Conservation (phyloP, 1,284 basidiomycete genomes). For the Singerocomus rubriflavus region DNA sequence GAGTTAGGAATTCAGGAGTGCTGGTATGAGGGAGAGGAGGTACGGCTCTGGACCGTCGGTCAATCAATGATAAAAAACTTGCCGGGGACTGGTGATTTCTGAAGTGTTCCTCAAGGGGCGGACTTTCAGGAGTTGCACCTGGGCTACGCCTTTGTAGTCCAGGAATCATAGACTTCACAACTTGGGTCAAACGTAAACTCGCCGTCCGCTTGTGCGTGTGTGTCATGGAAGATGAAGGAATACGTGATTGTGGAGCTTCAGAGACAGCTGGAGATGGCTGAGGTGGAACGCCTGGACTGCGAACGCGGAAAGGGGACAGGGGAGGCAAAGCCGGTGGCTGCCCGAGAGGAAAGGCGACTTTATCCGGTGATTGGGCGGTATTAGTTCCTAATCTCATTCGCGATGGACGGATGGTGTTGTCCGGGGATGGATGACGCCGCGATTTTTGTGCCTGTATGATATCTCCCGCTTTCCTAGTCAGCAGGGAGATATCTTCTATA, state of each 20-base stretch:
- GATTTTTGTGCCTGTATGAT: background rate
- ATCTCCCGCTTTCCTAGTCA: constrained; percentile 4
- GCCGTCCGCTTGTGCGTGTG: constrained; percentile 12
- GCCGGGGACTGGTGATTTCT: constrained; percentile 7
- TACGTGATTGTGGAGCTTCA: constrained; percentile 14
- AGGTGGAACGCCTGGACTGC: constrained; percentile 13
- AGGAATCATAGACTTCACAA: constrained; percentile 25
- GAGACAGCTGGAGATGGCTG: constrained; percentile 16
- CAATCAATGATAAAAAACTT: constrained; percentile 16
- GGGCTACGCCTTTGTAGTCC: constrained; percentile 14
- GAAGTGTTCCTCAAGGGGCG: constrained; percentile 2
- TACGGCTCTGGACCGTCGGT: constrained; percentile 10
- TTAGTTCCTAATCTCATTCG: constrained; percentile 4
- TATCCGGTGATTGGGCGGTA: constrained; percentile 5
- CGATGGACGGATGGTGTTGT: background rate
- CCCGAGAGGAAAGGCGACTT: constrained; percentile 7
- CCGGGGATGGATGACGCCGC: constrained; percentile 5
- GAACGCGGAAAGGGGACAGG: constrained; percentile 20
- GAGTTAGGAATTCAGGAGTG: constrained; percentile 19
- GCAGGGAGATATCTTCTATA: constrained; percentile 14
- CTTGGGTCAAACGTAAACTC: constrained; percentile 23
- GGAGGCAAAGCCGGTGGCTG: constrained; percentile 11
- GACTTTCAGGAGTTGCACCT: constrained; percentile 1
- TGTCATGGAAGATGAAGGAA: constrained; percentile 3
- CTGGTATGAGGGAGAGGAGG: constrained; percentile 2